These are phyloP conservation scores for Calonectria fujianensis DNA, from an alignment of 2,329 filamentous ascomycete genomes.

Conservation along the genomic window DNA sequence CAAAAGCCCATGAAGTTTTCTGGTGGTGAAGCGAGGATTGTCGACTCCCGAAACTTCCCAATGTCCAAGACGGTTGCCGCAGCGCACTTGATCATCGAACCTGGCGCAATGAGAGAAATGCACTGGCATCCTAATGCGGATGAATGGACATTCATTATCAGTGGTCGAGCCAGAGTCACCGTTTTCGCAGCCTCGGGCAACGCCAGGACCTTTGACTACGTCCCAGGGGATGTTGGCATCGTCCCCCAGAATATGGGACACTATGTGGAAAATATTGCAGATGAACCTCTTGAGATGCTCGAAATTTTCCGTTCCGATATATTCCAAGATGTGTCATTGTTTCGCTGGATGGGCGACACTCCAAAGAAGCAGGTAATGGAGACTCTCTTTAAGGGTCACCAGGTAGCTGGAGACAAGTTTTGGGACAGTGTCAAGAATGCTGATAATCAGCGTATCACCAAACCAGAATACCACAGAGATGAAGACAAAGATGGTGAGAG, in stretches of 20 bases:
- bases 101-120: constrained; percentile 84
- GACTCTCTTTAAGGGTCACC: constrained; percentile 79
- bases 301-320: constrained; percentile 84
- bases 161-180: constrained; percentile 82
- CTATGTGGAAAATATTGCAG: constrained; percentile 87
- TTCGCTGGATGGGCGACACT: constrained; percentile 85
- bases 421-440: constrained; percentile 77
- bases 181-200: constrained; percentile 82
- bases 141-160: constrained; percentile 88
- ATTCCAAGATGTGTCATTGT: constrained; percentile 83
- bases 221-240: constrained; percentile 84
- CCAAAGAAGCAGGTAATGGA: constrained; percentile 80
- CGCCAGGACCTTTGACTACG: constrained; percentile 85
- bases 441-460: constrained; percentile 73
- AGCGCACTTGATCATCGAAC: constrained; percentile 81
- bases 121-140: constrained; percentile 89
- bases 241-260: constrained; percentile 87
- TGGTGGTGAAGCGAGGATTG: constrained; percentile 84
- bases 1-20: constrained; percentile 76
- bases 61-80: constrained; percentile 84
- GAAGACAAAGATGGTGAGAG: background rate
- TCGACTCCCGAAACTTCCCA: constrained; percentile 84
- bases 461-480: constrained; percentile 49
- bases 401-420: constrained; percentile 77
- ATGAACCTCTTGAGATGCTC: constrained; percentile 84